Conservation (phyloP, 2,329 filamentous ascomycete genomes). For the Aspergillus tubingensis region DNA sequence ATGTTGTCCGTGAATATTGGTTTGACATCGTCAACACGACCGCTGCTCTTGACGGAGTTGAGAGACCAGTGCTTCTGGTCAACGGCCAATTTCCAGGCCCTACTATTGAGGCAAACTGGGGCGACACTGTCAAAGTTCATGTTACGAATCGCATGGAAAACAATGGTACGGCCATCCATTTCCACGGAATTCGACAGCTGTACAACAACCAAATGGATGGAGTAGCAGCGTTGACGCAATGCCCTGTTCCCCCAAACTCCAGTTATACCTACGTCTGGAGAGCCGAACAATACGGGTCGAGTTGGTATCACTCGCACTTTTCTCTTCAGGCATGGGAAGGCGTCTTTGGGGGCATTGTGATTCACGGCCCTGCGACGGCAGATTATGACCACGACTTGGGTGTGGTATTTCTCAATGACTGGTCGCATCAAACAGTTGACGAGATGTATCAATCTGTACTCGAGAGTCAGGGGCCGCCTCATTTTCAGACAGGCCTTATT, state of each 20-base stretch:
- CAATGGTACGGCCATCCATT: slow-evolving; percentile 32
- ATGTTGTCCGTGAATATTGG: slow-evolving; percentile 21
- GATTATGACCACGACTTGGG: slow-evolving; percentile 44
- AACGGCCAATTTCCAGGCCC: slow-evolving; percentile 70
- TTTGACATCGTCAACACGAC: slow-evolving; percentile 20
- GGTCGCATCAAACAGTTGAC: slow-evolving; percentile 29
- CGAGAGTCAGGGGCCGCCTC: slow-evolving; percentile 23
- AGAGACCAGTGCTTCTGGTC: slow-evolving; percentile 53
- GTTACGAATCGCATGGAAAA: slow-evolving; percentile 54
- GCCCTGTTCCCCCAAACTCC: slow-evolving; percentile 38
- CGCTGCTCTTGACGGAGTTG: slow-evolving; percentile 29
- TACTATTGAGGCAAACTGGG: slow-evolving; percentile 65
- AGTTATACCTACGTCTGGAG: slow-evolving; percentile 42
- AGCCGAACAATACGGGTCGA: slow-evolving; percentile 40
- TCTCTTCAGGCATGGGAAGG: slow-evolving; percentile 52
- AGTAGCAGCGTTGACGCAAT: slow-evolving; percentile 40
- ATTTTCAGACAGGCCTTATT: slow-evolving; percentile 50
- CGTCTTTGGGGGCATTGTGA: slow-evolving; percentile 60
- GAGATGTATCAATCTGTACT: slow-evolving; percentile 25
- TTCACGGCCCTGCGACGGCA: slow-evolving; percentile 42
- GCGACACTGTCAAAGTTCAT: slow-evolving; percentile 57
- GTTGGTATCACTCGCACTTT: slow-evolving; percentile 41
- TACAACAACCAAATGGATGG: slow-evolving; percentile 36
- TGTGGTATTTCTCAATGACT: slow-evolving; percentile 38
- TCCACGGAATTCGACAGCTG: slow-evolving; percentile 40